Evolutionary conservation across 306 rosid genomes (phyloP).

Genomic region (Acmispon strigosus): DNA sequence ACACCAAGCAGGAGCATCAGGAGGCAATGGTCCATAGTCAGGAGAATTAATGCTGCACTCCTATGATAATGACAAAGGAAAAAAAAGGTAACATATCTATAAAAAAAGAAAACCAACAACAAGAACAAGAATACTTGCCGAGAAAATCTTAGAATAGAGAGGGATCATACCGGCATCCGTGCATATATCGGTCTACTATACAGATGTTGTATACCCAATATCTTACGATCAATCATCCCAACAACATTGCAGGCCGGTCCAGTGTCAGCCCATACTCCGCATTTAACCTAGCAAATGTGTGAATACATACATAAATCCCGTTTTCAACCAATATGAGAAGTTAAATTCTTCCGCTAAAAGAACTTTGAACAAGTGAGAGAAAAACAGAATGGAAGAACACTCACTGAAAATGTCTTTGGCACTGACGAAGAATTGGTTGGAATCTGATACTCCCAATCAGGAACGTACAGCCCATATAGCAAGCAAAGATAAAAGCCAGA

Average conservation of each 20-base stretch:
- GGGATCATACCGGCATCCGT: constrained; percentile 49
- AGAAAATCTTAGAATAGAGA: background rate
- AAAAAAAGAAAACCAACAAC: background rate
- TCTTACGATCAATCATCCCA: constrained; percentile 82
- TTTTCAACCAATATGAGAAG: background rate
- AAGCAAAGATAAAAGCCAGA: constrained; percentile 49
- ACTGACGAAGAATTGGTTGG: constrained; percentile 34
- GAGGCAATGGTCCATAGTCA: constrained; percentile 75
- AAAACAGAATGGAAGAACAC: constrained; percentile 18
- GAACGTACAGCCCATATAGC: constrained; percentile 69
- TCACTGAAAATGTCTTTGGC: constrained; percentile 58
- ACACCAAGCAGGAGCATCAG: constrained; percentile 94
- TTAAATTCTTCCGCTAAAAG: background rate
- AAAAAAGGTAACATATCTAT: background rate
- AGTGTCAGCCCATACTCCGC: constrained; percentile 72
- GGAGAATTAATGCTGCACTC: constrained; percentile 89
- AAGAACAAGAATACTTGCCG: background rate
- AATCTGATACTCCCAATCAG: constrained; percentile 86
- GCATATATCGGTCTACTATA: constrained; percentile 66
- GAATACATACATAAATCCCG: background rate
- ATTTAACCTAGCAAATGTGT: constrained; percentile 56
- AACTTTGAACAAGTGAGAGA: background rate
- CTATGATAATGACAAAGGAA: constrained; percentile 24
- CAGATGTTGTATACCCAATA: constrained; percentile 67
- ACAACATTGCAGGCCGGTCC: constrained; percentile 86